phyloP scores from a whole-genome alignment of 805 yeast genomes.

The Peterozyma toletana region DNA sequence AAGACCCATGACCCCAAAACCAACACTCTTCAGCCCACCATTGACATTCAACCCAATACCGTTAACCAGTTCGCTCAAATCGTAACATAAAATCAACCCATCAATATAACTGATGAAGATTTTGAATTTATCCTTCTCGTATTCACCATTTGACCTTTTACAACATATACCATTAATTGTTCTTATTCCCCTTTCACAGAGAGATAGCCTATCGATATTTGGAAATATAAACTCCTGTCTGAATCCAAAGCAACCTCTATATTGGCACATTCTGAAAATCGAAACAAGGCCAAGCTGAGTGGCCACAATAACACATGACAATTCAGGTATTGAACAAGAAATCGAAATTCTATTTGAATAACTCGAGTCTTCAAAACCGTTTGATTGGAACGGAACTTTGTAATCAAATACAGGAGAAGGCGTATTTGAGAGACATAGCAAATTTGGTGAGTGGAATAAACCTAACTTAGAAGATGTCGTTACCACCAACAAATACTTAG shows the following conservation, averaged over 20 bases:
- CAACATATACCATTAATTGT: slow-evolving; percentile 18
- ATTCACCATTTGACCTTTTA: slow-evolving; percentile 4
- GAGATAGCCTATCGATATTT: slow-evolving; percentile 13
- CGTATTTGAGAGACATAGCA: slow-evolving; percentile 42
- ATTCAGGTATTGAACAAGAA: slow-evolving; percentile 26
- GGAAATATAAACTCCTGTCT: slow-evolving; percentile 39
- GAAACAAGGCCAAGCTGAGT: slow-evolving; percentile 38
- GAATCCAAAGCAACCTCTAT: slow-evolving; percentile 31
- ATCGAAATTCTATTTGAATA: slow-evolving; percentile 21
- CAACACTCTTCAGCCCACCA: no score
- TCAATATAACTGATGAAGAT: slow-evolving; percentile 19
- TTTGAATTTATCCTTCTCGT: slow-evolving; percentile 6
- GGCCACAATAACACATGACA: slow-evolving; percentile 31
- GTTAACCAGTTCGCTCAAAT: slow-evolving; percentile 7
- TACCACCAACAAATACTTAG: slow-evolving; percentile 27
- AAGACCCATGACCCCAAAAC: no score
- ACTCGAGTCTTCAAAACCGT: slow-evolving; percentile 21
- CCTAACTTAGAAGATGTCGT: slow-evolving; percentile 39
- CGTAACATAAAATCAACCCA: slow-evolving; percentile 18
- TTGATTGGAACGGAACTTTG: slow-evolving; percentile 20
- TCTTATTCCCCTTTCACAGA: slow-evolving; percentile 14
- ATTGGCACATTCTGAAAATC: slow-evolving; percentile 32
- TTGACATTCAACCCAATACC: neutral
- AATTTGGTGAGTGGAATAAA: slow-evolving; percentile 33
- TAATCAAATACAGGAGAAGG: slow-evolving; percentile 29